Conservation (phyloP, 2,329 filamentous ascomycete genomes). For the Beauveria bassiana region DNA sequence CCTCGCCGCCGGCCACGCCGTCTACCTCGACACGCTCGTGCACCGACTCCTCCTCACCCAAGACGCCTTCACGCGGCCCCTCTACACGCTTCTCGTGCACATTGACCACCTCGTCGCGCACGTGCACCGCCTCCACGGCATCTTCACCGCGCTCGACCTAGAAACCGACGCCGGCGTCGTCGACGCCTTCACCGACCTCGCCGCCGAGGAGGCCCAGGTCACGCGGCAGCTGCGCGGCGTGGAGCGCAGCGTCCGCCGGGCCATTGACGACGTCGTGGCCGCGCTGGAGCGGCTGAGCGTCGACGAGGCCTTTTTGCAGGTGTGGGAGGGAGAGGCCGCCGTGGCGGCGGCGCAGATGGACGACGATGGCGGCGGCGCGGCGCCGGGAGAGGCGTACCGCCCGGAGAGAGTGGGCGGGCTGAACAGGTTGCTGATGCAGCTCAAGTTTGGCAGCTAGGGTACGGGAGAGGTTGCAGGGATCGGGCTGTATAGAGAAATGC, state of each 20-base stretch:
- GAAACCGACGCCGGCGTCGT: constrained; percentile 77
- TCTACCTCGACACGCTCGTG: constrained; percentile 63
- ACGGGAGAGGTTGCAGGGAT: background rate
- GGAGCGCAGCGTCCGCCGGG: constrained; percentile 55
- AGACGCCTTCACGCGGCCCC: constrained; percentile 51
- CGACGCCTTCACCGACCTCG: constrained; percentile 64
- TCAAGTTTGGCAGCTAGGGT: constrained; percentile 55
- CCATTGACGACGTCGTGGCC: constrained; percentile 60
- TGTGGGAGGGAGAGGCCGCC: constrained; percentile 30
- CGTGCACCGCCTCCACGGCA: constrained; percentile 63
- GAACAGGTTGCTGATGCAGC: constrained; percentile 82
- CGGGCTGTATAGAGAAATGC: too few species aligned
- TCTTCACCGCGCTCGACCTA: constrained; percentile 72
- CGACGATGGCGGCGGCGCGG: constrained; percentile 27
- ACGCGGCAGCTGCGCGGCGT: constrained; percentile 56
- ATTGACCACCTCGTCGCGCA: constrained; percentile 78
- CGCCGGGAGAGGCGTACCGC: constrained; percentile 43
- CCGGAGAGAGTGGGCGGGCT: constrained; percentile 70
- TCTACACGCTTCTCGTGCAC: constrained; percentile 61
- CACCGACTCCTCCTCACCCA: constrained; percentile 61
- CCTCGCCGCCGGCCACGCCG: constrained; percentile 69
- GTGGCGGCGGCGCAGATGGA: constrained; percentile 31
- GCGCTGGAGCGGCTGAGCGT: constrained; percentile 39
- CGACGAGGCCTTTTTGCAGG: constrained; percentile 35
- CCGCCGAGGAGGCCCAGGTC: constrained; percentile 64